Base-by-base conservation (phyloP, 2,329 filamentous ascomycete genomes). In the Pseudogymnoascus sp. region DNA sequence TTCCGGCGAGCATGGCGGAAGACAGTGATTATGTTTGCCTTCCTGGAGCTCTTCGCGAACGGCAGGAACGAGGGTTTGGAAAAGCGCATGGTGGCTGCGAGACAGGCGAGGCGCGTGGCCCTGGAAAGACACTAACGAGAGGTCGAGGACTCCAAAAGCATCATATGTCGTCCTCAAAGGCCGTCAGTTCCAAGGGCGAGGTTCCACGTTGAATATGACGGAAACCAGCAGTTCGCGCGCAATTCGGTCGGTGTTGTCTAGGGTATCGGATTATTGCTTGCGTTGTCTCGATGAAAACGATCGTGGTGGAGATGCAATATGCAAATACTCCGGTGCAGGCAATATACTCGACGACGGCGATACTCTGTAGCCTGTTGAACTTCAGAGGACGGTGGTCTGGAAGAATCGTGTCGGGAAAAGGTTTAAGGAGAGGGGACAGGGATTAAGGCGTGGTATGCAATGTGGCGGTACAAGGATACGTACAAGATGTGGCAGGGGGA, bases 391-490 rank as follows among this genome's bases (percentile, higher is more conserved):
- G 33, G 28, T 56, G 28, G 50, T 21, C 50, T 56, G 28, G 50
- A 56, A 56, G 50, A 56, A 33, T 31, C n/a, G 50, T 56, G 50
- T 33, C 50, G 50, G 50, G 50, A 56, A 56, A 56, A 56, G 28
- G 50, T 56, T 56, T 56, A 56, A 56, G 50, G 50, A 56, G 50
- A 56, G 50, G 50, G 50, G 28, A 56, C 50, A 56, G 50, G 50
- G 50, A 56, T 56, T 56, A 56, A 33, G 28, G 7, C 25, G 25
- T 53, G 47, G 47, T 14, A 56, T 53, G 50, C 8, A 56, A 33
- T 56, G 50, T 33, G 25, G 25, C 50, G 16, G 50, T 56, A 56
- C 50, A 56, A 33, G 28, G 50, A 28, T 56, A 56, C 50, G 28
- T 56, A 56, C 50, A 56, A 31, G 28, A 56, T 56, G 16, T 56